A percentile compares a stretch with the other conserved stretches of the same genome.
Evolutionary conservation across 2,329 filamentous ascomycete species (phyloP).

Genomic region (Seiridium cupressi): DNA sequence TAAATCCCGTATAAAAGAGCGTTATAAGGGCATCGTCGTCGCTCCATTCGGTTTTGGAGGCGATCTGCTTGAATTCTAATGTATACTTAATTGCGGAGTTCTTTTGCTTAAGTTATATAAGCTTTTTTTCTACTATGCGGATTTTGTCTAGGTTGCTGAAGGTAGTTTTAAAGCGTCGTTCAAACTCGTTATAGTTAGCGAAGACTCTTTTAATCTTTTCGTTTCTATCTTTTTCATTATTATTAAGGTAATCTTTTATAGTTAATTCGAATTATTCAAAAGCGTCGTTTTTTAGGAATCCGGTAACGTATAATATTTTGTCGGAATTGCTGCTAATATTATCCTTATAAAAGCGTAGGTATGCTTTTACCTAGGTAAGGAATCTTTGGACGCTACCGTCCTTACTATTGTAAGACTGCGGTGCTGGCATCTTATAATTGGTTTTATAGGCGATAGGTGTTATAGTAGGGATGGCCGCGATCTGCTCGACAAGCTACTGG

Average conservation of each 20-base stretch:
- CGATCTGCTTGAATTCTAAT: not conserved
- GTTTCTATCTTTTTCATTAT: not conserved
- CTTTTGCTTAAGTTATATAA: not conserved
- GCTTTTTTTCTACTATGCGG: not conserved
- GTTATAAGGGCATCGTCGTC: not conserved
- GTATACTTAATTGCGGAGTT: not conserved
- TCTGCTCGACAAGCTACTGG: not conserved
- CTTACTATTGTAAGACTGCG: not conserved
- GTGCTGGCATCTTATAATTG: not conserved
- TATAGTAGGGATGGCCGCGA: not conserved
- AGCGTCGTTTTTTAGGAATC: not conserved
- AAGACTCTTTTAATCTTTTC: not conserved
- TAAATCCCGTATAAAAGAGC: not conserved
- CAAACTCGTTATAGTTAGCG: not conserved
- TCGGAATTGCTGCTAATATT: not conserved
- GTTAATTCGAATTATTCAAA: not conserved
- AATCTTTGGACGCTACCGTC: not conserved
- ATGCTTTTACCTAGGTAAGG: not conserved
- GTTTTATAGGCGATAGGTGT: not conserved
- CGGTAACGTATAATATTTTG: not conserved
- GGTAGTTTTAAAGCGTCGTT: not conserved
- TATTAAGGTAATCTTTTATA: not conserved
- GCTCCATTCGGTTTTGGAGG: not conserved
- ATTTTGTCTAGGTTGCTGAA: not conserved
- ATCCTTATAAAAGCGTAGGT: not conserved